Evolutionary conservation across 2,329 filamentous ascomycete genomes (phyloP), one percentile per base, ranked within the genome.

Genomic region (Fusarium incarnatum): DNA sequence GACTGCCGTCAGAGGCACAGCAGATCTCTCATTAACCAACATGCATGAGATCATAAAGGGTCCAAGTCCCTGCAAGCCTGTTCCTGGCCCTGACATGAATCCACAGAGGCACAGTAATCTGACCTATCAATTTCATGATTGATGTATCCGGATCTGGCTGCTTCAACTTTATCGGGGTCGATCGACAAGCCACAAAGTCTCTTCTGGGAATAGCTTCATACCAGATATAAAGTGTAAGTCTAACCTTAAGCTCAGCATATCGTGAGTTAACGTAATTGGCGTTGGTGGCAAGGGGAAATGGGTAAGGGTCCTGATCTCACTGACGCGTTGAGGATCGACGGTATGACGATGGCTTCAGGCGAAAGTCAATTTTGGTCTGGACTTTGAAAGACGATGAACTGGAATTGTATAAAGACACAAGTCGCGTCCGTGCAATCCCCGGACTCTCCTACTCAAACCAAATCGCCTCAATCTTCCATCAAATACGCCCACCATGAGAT

Each of bases 101-200:
- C n/a, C n/a, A n/a, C n/a, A n/a, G n/a, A n/a, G n/a, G n/a, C n/a
- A n/a, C n/a, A n/a, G n/a, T n/a, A n/a, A n/a, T 42, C 23, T 53
- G 49, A 53, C 30, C 18, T 28, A 53, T 53, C 30, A 11, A 41
- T 11, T 15, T 11, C 11, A 7, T 16, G 30, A 25, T 37, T 18
- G 8, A 22, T 12, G 16, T 41, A n/a, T 23, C 34, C 34, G 49
- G 34, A 41, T 42, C 23, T 42, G 49, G 49, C n/a, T 41, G 18
- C 18, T 27, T 13, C 13, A 53, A 53, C 34, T 53, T 42, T 53
- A 53, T 30, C 9, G 20, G 25, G 20, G 11, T 22, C 5, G 60
- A 65, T 60, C 32, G 23, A 44, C 62, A 65, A 52, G 47, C 61
- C 46, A 47, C 41, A 13, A 22, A 27, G 13, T 8, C 55, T 37